A percentile compares a stretch with the other conserved stretches of the same genome.
These are phyloP conservation scores for Chloridella minuta DNA, from an alignment of 352 stramenopile genomes.

Conservation along the genomic window DNA sequence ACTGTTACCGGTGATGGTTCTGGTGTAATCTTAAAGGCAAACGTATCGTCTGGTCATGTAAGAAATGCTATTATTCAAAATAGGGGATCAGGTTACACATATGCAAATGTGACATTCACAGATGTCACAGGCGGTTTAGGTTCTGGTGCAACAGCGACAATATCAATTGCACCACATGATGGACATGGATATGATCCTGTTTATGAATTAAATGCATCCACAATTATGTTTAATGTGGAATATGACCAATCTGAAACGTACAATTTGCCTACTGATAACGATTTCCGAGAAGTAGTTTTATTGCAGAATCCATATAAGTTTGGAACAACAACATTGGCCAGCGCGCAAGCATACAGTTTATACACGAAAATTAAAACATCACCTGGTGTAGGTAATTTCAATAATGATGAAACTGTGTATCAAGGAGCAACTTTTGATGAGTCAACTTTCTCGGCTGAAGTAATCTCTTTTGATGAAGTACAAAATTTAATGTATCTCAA, in stretches of 20 bases:
- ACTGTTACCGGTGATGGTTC: not conserved
- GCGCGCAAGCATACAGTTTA: too few relatives aligned
- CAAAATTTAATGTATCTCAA: too few relatives aligned
- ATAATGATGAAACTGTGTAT: too few relatives aligned
- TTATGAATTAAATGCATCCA: too few relatives aligned
- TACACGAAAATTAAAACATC: too few relatives aligned
- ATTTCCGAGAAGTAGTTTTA: slow-evolving; percentile 9
- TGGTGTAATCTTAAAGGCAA: not conserved
- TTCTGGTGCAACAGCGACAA: not conserved
- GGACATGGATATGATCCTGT: not conserved
- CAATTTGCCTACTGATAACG: not conserved
- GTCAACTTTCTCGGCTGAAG: too few relatives aligned
- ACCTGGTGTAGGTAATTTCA: too few relatives aligned
- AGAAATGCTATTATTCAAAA: not conserved
- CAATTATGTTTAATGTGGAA: not conserved
- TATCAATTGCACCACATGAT: not conserved
- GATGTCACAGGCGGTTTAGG: not conserved
- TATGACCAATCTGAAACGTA: not conserved
- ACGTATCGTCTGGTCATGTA: not conserved
- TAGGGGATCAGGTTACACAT: not conserved
- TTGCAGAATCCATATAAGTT: slow-evolving; percentile 8
- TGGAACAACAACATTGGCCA: not conserved
- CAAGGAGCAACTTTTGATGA: too few relatives aligned
- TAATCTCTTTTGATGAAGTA: too few relatives aligned
- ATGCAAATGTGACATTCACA: not conserved